Evolutionary conservation across 2,329 filamentous ascomycete genomes (phyloP), one percentile per base, ranked within the genome.

Genomic region (Parastagonospora nodorum): DNA sequence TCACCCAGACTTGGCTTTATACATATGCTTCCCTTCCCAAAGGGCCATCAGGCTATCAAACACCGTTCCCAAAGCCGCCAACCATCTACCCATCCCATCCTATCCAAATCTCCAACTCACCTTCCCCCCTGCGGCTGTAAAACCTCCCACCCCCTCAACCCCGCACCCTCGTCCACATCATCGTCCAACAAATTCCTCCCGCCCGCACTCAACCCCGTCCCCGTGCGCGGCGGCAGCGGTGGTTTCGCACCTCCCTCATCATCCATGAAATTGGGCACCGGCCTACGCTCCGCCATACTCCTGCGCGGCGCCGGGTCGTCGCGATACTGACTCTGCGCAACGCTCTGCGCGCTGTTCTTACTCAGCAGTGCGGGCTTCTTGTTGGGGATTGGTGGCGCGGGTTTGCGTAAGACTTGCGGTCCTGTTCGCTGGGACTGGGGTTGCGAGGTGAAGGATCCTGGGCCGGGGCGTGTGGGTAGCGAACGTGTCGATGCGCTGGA

Each of bases 71-170:
- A n/a, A n/a, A n/a, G n/a, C n/a, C n/a, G n/a, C n/a, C n/a, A n/a
- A n/a, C n/a, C n/a, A n/a, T 5, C 19, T 5, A 24, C 19, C 19
- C 19, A 3, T 24, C 38, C 16, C 24, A 28, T 40, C 19, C 11
- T 40, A 12, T 19, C 27, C 8, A 8, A 8, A n/a, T 11, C 35
- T 37, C 5, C 8, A 35, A 8, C 5, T 14, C 11, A n/a, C 4
- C n/a, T 10, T 37, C 45, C 36, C 12, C 39, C 10, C 19, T 32
- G 39, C 3, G 46, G 46, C 28, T 36, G 31, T 44, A 76, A 53
- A 27, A 74, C 74, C 56, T 75, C 73, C 74, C 74, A 76, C 32
- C 69, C 70, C 52, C 49, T 66, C 62, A 74, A 60, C 30, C 55
- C 61, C 37, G 66, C 62, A 58, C 73, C 46, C 11, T 69, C 69